Percentiles rank a stretch among this genome's conserved stretches.
Conservation (phyloP, 352 stramenopile species). For the Globisporangium radiosum region DNA sequence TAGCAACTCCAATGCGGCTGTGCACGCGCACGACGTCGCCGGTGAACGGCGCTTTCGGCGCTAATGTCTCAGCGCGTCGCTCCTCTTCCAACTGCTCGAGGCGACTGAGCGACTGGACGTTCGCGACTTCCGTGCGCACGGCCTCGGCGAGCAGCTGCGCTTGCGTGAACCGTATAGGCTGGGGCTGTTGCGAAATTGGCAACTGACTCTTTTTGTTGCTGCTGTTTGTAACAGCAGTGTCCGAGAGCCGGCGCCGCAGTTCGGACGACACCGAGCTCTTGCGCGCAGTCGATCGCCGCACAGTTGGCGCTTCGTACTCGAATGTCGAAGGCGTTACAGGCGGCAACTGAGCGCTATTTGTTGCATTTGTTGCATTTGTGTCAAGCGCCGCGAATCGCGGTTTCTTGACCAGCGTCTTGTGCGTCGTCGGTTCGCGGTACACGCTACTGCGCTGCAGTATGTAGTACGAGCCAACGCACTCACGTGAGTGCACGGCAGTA, state of each 20-base stretch:
- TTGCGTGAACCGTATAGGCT: conserved; percentile 34
- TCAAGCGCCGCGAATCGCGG: conserved; percentile 3
- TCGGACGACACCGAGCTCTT: conserved; percentile 61
- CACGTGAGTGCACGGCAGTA: background rate
- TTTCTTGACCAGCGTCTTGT: conserved; percentile 11
- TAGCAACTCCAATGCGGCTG: conserved; percentile 51
- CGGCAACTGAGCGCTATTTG: no score
- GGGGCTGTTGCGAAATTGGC: background rate
- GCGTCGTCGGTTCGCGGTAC: conserved; percentile 24
- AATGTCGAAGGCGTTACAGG: conserved; percentile 5
- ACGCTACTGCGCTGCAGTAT: conserved; percentile 5
- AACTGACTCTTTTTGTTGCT: conserved; percentile 19
- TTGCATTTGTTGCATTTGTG: background rate
- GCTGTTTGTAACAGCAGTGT: conserved; percentile 6
- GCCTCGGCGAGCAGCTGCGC: conserved; percentile 63
- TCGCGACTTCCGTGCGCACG: conserved; percentile 73
- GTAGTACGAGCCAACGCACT: background rate
- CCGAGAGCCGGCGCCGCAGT: conserved; percentile 22
- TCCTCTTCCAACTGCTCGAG: conserved; percentile 80
- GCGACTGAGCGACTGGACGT: conserved; percentile 68
- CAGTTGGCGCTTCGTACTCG: conserved; percentile 32
- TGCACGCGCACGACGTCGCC: conserved; percentile 64
- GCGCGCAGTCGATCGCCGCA: conserved; percentile 49
- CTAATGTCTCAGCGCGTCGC: conserved; percentile 59
- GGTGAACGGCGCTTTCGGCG: conserved; percentile 65